Evolutionary conservation across 805 yeast genomes (phyloP), one percentile per base, ranked within the genome.

Genomic region (Candida quercuum): DNA sequence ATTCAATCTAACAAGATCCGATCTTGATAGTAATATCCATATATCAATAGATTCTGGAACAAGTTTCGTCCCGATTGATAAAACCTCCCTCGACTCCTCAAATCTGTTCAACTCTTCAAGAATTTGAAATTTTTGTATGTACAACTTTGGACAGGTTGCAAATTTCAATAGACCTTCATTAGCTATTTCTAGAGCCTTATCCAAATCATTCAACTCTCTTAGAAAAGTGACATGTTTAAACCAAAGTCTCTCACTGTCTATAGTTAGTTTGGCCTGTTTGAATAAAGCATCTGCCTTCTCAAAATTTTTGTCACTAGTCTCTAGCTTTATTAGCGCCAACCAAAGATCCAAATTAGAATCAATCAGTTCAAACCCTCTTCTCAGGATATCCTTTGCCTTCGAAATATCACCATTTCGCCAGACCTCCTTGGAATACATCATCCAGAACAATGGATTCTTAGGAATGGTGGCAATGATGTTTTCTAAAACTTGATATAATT

Each of bases 391-490:
- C 36, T 79, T 62, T 0, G 95, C 83, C 4, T 64, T 71, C 1
- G 53, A 60, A 1, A 71, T 48, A 46, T 82, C 76, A 1, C 61
- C 69, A 18, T 63, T 39, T 31, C 61, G 58, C 81, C 87, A 78
- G 36, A 71, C 64, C 48, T 83, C 89, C 46, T 81, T 81, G 0
- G 95, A 83, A 51, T 75, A 86, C 77, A 81, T 74, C 36, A 86
- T 57, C 59, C 76, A 71, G 30, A 86, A 66, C 11, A 71, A 51
- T 27, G 74, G 76, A 22, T 61, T 54, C 4, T 62, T 48, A 0
- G 84, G 81, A 35, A 80, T 67, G 1, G 66, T 51, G 1, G 52
- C 47, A 1, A 81, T 66, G 1, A 89, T 78, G 42, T 61, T 57
- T 31, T 78, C 77, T 52, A 81, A 80, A 20, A 66, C 67, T 3